Evolutionary conservation across 2,329 filamentous ascomycete genomes (phyloP), one percentile per base, ranked within the genome.

Genomic region (Ceratocystis cubensis): DNA sequence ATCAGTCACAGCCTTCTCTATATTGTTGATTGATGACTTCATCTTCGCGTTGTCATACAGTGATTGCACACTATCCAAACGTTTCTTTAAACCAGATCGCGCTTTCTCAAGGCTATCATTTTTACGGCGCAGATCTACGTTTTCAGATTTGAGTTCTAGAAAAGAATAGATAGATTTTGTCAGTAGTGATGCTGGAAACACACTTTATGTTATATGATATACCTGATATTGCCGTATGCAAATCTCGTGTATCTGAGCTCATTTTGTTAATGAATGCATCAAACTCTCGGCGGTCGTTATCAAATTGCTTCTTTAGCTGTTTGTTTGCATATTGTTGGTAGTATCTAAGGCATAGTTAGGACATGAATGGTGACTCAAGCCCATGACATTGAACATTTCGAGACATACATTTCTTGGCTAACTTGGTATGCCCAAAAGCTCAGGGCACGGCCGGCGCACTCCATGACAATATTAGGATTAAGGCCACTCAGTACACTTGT

Each of bases 391-490:
- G 48, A 30, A 59, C 15, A 5, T n/a, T 13, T 45, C 13, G 6
- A 67, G 25, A 74, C 80, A 70, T 72, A 91, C 88, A 95, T 88
- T 75, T 96, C 89, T 71, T 94, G 89, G 2, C 85, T 86, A 22
- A 86, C 85, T 73, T 96, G 91, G 71, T 96, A 96, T 37, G 84
- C 86, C 87, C 91, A 96, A 73, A 96, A 96, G 41, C 82, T 84
- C 70, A 96, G 75, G 0, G 87, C 91, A 70, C 89, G 82, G 4
- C 87, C 85, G 25, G 90, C 88, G 75, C 91, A 95, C 71, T 96
- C 92, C 82, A 96, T 91, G 69, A 96, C 88, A 37, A 87, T 80
- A 44, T 82, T 86, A 0, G 93, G 93, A 68, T 85, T 89, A 0
- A 96, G 77, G 0, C 93, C 93, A 72, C 89, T 91, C 10, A 96